These are phyloP conservation scores for Rutstroemia sydowiana DNA, from an alignment of 2,329 filamentous ascomycete species.

Conservation along the genomic window DNA sequence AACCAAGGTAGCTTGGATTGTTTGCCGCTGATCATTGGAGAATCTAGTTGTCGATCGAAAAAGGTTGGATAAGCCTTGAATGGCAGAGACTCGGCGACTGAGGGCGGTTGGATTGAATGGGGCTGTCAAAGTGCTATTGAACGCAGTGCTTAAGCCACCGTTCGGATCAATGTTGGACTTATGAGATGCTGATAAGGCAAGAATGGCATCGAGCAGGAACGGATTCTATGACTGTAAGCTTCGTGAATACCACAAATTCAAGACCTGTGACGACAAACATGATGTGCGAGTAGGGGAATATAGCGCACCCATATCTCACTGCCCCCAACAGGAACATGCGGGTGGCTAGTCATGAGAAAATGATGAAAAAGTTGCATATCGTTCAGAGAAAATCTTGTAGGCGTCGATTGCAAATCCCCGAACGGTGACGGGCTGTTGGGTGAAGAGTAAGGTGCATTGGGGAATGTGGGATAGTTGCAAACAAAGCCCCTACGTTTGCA, in stretches of 20 bases:
- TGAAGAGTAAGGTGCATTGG: not conserved
- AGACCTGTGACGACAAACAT: not conserved
- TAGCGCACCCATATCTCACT: not conserved
- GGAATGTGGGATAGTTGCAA: not conserved
- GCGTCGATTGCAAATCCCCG: not conserved
- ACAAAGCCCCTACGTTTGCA: not conserved
- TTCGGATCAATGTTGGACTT: not conserved
- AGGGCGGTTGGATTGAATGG: too few relatives aligned
- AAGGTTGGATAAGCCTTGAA: not conserved
- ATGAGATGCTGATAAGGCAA: not conserved
- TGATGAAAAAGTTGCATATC: conserved; percentile 2
- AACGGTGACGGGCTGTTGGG: not conserved
- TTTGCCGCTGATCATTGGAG: not conserved
- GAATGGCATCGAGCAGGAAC: not conserved
- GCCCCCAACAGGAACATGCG: not conserved
- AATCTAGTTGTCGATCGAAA: not conserved
- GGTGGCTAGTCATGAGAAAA: not conserved
- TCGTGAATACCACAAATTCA: not conserved
- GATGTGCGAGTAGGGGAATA: not conserved
- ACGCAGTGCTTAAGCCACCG: not conserved
- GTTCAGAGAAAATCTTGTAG: not conserved
- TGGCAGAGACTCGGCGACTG: not conserved
- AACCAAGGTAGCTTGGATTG: not conserved
- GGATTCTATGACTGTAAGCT: not conserved
- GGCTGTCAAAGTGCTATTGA: too few relatives aligned